Percentiles rank a stretch among this genome's conserved stretches.
Evolutionary conservation across 352 stramenopile genomes (phyloP).

Genomic region (Phytophthora pistaciae): DNA sequence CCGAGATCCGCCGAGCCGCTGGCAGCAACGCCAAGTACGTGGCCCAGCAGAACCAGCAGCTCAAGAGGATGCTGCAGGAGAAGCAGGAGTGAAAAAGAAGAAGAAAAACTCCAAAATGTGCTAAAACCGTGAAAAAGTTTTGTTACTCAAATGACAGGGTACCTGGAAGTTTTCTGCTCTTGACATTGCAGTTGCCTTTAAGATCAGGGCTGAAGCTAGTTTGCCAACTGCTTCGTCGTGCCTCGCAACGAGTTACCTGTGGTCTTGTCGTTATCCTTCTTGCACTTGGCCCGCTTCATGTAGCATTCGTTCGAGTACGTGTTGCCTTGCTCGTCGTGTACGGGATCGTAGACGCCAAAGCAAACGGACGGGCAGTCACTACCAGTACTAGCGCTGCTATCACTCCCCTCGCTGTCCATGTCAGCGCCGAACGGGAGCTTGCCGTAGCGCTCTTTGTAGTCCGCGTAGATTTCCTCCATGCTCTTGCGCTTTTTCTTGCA

Average conservation of each 20-base stretch:
- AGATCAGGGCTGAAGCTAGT: not conserved
- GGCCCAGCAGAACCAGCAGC: constrained; percentile 75
- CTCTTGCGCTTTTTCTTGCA: not conserved
- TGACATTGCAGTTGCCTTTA: no score
- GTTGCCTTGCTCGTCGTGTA: constrained; percentile 7
- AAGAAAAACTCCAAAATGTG: not conserved
- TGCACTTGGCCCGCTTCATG: constrained; percentile 18
- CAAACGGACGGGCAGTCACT: constrained; percentile 2
- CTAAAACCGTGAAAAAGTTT: not conserved
- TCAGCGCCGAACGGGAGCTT: not conserved
- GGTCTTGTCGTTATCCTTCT: not conserved
- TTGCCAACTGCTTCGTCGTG: not conserved
- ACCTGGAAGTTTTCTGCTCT: no score
- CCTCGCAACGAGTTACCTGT: not conserved
- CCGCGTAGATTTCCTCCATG: not conserved
- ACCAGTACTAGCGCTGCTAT: not conserved
- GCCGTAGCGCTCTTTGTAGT: not conserved
- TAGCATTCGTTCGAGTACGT: constrained; percentile 15
- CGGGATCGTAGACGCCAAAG: constrained; percentile 1
- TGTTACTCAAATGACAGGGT: no score
- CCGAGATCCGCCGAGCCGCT: constrained; percentile 68
- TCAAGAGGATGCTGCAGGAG: constrained; percentile 63
- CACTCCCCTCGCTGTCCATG: not conserved
- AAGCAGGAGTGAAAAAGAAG: constrained; percentile 27
- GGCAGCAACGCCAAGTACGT: constrained; percentile 58